Base-by-base conservation (phyloP, 208 protist genomes). In the Porcisia deanei region DNA sequence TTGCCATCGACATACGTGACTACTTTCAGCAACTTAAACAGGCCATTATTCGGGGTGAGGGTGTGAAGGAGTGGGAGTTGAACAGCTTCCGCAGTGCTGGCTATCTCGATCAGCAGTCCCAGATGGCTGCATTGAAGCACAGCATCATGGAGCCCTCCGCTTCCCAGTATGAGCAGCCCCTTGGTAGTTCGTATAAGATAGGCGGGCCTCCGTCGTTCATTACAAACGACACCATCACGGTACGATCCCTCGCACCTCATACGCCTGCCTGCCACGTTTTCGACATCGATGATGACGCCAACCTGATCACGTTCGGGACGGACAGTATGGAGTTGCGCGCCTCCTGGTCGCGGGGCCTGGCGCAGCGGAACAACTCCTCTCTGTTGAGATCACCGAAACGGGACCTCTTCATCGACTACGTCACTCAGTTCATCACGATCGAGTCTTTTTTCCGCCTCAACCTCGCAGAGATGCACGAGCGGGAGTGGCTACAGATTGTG, bases 51-150 rank as follows among this genome's bases (percentile, higher is more conserved):
- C 82, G 81, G 18, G 88, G 88, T 30, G 61, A 83, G 45, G 80
- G 79, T 3, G 88, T 94, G 63, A 94, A 94, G 81, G 86, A 94
- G 75, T 94, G 90, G 90, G 90, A 94, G 79, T 77, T 94, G 49
- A 80, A 80, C 64, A 83, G 84, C 49, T 78, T 95, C 20, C 66
- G 72, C 39, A 71, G 72, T 2, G 81, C 63, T 22, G 84, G 84
- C 37, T 88, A 79, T 58, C 64, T 82, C 45, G 69, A 76, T 41
- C 59, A 79, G 3, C 14, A 54, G 9, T 74, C 70, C 57, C 76
- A 49, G 14, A 76, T 83, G 54, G 79, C 81, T 30, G 68, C 65
- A 2, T 67, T 89, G 71, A 76, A 78, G 71, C 74, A 52, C 58
- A 82, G 74, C 71, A 61, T 76, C 60, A 59, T 74, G 25, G 73